Base-by-base conservation (phyloP, 1,284 basidiomycete genomes). In the Microbotryomycetes sp. region DNA sequence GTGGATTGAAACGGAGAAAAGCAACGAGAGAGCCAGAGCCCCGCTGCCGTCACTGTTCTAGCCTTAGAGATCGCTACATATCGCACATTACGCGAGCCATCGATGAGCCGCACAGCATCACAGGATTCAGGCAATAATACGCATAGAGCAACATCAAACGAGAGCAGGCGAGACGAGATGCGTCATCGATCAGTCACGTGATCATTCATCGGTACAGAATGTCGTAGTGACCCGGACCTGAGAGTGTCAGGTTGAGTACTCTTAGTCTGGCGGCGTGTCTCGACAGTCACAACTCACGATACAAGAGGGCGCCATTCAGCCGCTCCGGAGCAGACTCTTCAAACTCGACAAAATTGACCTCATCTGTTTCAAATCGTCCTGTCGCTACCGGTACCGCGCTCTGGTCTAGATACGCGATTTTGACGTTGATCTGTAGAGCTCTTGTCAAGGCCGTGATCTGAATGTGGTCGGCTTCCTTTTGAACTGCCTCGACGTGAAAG, bases 391-490 rank as follows among this genome's bases (percentile, higher is more conserved):
- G 45, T 13, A 49, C 18, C 7, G 74, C 78, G 4, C 82, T 80
- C 35, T 65, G 66, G 73, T 90, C 88, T 21, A 93, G 80, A 75
- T 91, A 91, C 4, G 89, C 89, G 35, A 91, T 81, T 53, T 83
- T 81, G 52, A 91, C 76, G 59, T 86, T 85, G 53, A 88, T 76
- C 45, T 80, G 76, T 29, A 92, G 76, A 0, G 85, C 86, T 50
- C 82, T 79, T 15, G 85, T 82, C 6, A 94, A 79, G 0, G 90
- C 90, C 59, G 82, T 83, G 66, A 93, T 87, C 71, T 91, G 87
- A 23, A 88, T 84, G 69, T 93, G 85, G 69, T 93, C 91, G 83
- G 70, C 52, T 46, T 58, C 53, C 15, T 47, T 51, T 56, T n/a
- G 30, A 47, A 53, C 31, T 45, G 54, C 50, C 23, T 92, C 88